phyloP scores from a whole-genome alignment of 352 stramenopile genomes.

The Pythium diclinum region DNA sequence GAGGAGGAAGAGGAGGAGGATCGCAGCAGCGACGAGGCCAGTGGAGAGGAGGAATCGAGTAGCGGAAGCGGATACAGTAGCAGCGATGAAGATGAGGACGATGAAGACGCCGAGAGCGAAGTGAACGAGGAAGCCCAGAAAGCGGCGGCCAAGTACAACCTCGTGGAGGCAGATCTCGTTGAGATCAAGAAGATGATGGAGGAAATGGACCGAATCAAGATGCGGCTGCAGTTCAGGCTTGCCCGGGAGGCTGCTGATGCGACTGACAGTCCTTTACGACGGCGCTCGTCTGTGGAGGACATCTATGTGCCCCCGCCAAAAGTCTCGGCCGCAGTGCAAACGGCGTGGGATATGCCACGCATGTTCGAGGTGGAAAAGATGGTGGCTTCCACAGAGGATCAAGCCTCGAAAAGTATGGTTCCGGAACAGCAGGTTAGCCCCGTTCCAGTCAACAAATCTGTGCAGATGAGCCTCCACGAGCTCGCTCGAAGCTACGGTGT shows the following conservation, averaged over 20 bases:
- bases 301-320: constrained; percentile 12
- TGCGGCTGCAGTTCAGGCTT: constrained; percentile 48
- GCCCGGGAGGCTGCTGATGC: constrained; percentile 1
- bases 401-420: not conserved
- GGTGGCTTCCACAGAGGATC: constrained; percentile 3
- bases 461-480: constrained; percentile 24
- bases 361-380: constrained; percentile 26
- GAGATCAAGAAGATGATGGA: constrained; percentile 48
- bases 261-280: not conserved
- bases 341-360: constrained; percentile 24
- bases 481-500: constrained; percentile 22
- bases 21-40: constrained; percentile 19
- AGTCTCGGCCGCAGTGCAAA: constrained; percentile 15
- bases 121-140: constrained; percentile 4
- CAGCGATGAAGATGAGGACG: constrained; percentile 23
- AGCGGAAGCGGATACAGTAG: constrained; percentile 7
- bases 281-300: constrained; percentile 20
- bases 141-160: constrained; percentile 27
- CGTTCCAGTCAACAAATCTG: constrained; percentile 11
- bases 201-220: constrained; percentile 64
- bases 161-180: constrained; percentile 38
- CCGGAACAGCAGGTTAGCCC: not conserved
- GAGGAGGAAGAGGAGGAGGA: constrained; percentile 32
- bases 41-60: not conserved
- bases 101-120: constrained; percentile 16